Evolutionary conservation across 257 asterid genomes (phyloP).

Genomic region (Haberlea rhodopensis): DNA sequence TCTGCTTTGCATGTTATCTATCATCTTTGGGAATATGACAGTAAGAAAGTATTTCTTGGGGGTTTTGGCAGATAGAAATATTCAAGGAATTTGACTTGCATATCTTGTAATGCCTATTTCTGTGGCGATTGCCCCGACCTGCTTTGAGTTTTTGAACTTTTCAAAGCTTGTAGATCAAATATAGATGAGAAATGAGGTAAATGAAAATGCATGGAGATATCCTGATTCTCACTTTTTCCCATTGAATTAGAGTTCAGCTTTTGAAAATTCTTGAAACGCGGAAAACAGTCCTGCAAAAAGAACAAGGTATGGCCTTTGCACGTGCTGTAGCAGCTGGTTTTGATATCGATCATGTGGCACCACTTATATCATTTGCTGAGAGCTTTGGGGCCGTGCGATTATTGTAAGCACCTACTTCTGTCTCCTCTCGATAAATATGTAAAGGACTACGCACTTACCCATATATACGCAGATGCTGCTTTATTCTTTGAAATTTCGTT

Average conservation of each 20-base stretch:
- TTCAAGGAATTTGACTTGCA: conserved; percentile 10
- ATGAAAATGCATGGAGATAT: conserved; percentile 13
- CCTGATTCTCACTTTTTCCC: conserved; percentile 29
- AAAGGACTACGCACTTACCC: conserved; percentile 5
- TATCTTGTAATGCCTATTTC: conserved; percentile 3
- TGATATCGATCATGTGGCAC: conserved; percentile 63
- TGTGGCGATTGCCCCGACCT: conserved; percentile 6
- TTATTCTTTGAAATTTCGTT: conserved; percentile 13
- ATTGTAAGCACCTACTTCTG: conserved; percentile 43
- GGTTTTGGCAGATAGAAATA: conserved; percentile 1
- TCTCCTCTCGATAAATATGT: conserved; percentile 9
- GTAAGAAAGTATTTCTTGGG: not conserved
- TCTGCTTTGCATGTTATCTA: not conserved
- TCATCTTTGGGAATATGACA: not conserved
- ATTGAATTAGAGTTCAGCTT: conserved; percentile 58
- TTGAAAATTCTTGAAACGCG: no score
- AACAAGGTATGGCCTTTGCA: conserved; percentile 99
- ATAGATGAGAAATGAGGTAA: not conserved
- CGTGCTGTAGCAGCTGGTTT: conserved; percentile 97
- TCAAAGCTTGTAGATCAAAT: not conserved
- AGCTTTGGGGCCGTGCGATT: conserved; percentile 88
- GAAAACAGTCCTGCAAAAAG: no score
- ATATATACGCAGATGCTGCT: not conserved
- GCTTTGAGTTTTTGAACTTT: conserved; percentile 1
- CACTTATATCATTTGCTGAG: conserved; percentile 74